These are phyloP conservation scores for Zangia roseola DNA, from an alignment of 768 basidiomycete species.

Conservation along the genomic window DNA sequence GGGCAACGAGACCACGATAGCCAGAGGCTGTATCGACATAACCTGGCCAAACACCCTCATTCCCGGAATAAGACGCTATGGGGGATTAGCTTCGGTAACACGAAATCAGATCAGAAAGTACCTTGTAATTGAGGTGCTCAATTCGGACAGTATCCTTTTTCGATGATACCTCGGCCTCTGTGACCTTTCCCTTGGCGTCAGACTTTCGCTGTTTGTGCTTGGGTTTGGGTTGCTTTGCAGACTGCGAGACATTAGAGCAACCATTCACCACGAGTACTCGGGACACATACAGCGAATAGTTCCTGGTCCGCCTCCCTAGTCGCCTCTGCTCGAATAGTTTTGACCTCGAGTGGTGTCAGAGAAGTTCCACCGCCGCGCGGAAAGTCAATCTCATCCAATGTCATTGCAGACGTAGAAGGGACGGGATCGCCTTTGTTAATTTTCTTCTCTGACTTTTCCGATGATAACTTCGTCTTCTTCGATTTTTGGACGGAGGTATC, in stretches of 20 bases:
- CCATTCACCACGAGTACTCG: background rate
- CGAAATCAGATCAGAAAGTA: conserved; percentile 27
- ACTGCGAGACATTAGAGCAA: conserved; percentile 34
- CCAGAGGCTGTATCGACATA: conserved; percentile 81
- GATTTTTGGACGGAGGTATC: conserved; percentile 43
- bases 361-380: conserved; percentile 92
- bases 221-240: conserved; percentile 36
- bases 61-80: conserved; percentile 72
- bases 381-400: conserved; percentile 82
- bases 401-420: conserved; percentile 38
- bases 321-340: conserved; percentile 81
- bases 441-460: conserved; percentile 27
- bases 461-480: conserved; percentile 59
- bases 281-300: conserved; percentile 57
- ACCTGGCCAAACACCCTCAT: conserved; percentile 91
- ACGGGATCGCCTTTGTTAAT: conserved; percentile 25
- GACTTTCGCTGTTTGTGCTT: conserved; percentile 50
- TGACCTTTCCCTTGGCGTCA: conserved; percentile 35
- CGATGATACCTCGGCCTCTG: conserved; percentile 29
- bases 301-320: conserved; percentile 81
- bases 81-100: conserved; percentile 4
- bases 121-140: conserved; percentile 94
- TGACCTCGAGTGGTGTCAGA: conserved; percentile 87
- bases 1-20: conserved; percentile 90
- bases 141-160: conserved; percentile 60